These are phyloP conservation scores for Penicillium manginii DNA, from an alignment of 495 filamentous ascomycete genomes.

Conservation along the genomic window DNA sequence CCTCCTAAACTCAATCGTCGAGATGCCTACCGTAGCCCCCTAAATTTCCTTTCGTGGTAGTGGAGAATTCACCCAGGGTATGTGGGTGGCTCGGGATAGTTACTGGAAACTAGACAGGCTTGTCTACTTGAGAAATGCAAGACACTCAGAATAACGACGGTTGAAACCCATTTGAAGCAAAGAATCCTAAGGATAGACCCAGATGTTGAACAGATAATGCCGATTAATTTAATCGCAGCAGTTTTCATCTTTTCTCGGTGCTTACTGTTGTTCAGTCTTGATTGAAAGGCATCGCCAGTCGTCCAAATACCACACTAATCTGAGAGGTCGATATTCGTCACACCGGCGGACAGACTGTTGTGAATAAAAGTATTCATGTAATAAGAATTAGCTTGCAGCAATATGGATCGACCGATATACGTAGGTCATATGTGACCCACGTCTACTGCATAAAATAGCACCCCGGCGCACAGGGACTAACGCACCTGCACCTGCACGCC, in stretches of 20 bases:
- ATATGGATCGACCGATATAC: neutral
- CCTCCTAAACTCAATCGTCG: slow-evolving; percentile 2
- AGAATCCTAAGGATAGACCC: no score
- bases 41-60: neutral
- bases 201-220: no score
- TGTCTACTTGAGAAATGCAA: no score
- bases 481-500: slow-evolving; percentile 1
- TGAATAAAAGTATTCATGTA: slow-evolving; percentile 1
- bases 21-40: neutral
- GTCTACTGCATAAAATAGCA: slow-evolving; percentile 3
- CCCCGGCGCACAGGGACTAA: neutral
- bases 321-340: neutral
- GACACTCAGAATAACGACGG: no score
- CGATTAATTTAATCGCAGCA: no score
- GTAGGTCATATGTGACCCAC: neutral
- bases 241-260: no score
- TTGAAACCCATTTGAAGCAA: no score
- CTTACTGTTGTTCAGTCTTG: no score
- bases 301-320: neutral
- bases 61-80: no score
- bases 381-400: slow-evolving; percentile 4
- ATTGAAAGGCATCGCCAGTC: neutral
- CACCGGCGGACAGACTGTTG: neutral
- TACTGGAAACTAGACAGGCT: no score
- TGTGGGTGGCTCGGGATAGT: no score